Percentiles rank a stretch among this genome's conserved stretches.
Conservation (phyloP, 441 rosid genomes). For the Populus hybrid region DNA sequence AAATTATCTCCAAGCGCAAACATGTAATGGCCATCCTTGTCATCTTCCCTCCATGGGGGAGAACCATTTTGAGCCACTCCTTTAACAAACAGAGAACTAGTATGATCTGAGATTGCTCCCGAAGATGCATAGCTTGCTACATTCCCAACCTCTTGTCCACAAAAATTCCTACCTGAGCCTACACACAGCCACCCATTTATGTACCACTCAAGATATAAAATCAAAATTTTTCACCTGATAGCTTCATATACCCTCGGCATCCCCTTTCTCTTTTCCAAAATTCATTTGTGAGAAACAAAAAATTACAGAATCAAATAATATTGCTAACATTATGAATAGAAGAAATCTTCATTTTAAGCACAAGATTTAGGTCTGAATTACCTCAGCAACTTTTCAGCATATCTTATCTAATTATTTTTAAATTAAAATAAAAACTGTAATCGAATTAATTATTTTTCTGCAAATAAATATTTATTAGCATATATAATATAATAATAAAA, state of each 20-base stretch:
- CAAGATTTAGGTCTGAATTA: too few relatives aligned
- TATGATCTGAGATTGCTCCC: slow-evolving; percentile 62
- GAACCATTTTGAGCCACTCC: slow-evolving; percentile 72
- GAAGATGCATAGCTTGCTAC: slow-evolving; percentile 72
- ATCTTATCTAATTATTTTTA: not conserved
- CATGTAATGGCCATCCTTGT: slow-evolving; percentile 95
- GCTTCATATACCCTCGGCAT: slow-evolving; percentile 1
- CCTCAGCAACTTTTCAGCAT: too few relatives aligned
- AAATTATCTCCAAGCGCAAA: slow-evolving; percentile 94
- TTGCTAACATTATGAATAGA: not conserved
- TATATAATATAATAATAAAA: too few relatives aligned
- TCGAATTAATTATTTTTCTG: not conserved
- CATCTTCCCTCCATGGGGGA: slow-evolving; percentile 92
- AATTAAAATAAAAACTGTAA: too few relatives aligned
- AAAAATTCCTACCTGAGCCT: slow-evolving; percentile 96
- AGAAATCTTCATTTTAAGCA: not conserved
- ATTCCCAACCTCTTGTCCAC: slow-evolving; percentile 85
- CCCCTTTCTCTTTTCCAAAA: slow-evolving; percentile 6
- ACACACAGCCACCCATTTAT: slow-evolving; percentile 77
- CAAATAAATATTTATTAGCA: not conserved
- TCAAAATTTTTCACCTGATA: slow-evolving; percentile 27
- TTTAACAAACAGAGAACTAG: slow-evolving; percentile 53
- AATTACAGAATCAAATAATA: not conserved
- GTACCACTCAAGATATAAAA: slow-evolving; percentile 53
- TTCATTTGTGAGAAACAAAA: not conserved